phyloP scores from a whole-genome alignment of 805 yeast genomes.

The Scheffersomyces amazonensis region DNA sequence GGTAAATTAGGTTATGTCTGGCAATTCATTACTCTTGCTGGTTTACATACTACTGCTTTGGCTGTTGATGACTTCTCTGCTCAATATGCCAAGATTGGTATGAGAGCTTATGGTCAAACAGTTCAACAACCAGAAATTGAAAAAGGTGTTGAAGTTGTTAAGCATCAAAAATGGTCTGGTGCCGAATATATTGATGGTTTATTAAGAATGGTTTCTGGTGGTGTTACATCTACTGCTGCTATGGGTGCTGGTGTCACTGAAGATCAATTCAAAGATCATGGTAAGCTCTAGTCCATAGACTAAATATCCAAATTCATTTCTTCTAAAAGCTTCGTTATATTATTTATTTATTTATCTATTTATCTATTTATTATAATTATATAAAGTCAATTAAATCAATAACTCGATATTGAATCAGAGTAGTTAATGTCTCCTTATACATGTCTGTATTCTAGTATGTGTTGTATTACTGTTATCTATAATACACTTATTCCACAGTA shows the following conservation, averaged over 20 bases:
- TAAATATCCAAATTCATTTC: neutral
- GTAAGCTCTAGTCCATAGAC: conserved; percentile 8
- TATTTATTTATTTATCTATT: conserved; percentile 1
- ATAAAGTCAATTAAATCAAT: too few relatives aligned
- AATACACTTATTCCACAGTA: too few relatives aligned
- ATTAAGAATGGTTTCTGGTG: conserved; percentile 88
- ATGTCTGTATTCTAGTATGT: too few relatives aligned
- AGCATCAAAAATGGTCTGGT: conserved; percentile 99
- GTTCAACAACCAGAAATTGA: conserved; percentile 88
- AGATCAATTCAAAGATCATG: conserved; percentile 72
- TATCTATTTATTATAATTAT: neutral
- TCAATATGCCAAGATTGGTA: conserved; percentile 76
- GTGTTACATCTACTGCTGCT: conserved; percentile 93
- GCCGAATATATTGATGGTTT: conserved; percentile 93
- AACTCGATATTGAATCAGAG: too few relatives aligned
- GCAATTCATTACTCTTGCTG: conserved; percentile 98
- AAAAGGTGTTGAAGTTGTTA: conserved; percentile 88
- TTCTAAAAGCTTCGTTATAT: too few relatives aligned
- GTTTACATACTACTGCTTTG: conserved; percentile 92
- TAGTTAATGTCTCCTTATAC: too few relatives aligned
- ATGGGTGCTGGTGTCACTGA: conserved; percentile 99
- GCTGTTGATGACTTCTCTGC: conserved; percentile 83
- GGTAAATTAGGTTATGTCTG: conserved; percentile 90
- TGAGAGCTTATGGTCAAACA: conserved; percentile 91
- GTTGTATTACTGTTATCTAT: too few relatives aligned